Evolutionary conservation across 176 grass and related monocot species (phyloP), one percentile per base, ranked within the genome.

Genomic region (Avena atlantica): DNA sequence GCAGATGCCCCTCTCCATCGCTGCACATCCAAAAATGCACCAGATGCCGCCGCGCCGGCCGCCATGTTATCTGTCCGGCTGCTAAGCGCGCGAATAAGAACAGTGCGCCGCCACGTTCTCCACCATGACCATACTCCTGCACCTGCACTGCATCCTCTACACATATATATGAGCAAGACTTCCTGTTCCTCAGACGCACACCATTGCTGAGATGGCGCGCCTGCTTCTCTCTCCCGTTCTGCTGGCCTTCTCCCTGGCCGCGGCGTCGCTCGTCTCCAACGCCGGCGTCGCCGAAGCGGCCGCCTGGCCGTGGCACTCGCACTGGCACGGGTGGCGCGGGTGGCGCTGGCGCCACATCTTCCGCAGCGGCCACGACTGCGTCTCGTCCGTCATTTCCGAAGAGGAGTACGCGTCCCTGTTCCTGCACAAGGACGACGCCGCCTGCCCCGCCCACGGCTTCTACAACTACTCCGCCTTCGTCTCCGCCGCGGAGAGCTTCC

Each of bases 391-490:
- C 79, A 61, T 98, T 24, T 85, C 86, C 14, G 74, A 93, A 70
- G 19, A 78, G 0, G 15, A 42, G 9, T 98, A 83, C 91, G 7
- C 37, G 0, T 47, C 73, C 27, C 6, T 92, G 20, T 98, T 98
- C 83, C 47, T 86, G 5, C 93, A 98, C 93, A 98, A 90, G 70
- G 86, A 93, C 78, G 86, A 92, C 62, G 5, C 25, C 2, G 95
- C 81, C 5, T 98, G 88, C 88, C 91, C 91, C 0, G 95, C 91
- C 11, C 86, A 37, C 1, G 74, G 74, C 25, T 98, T 98, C 95
- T 98, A 95, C 90, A 76, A 3, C 86, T 95, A 95, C 89, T 60
- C 81, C 12, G 14, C 91, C 81, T 95, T 98, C 88, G 23, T 95
- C 12, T 8, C 5, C 25, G 89, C 95, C 2, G 67, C 93, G 10